Evolutionary conservation across 768 basidiomycete genomes (phyloP).

Genomic region (Termitomyces titanicus): DNA sequence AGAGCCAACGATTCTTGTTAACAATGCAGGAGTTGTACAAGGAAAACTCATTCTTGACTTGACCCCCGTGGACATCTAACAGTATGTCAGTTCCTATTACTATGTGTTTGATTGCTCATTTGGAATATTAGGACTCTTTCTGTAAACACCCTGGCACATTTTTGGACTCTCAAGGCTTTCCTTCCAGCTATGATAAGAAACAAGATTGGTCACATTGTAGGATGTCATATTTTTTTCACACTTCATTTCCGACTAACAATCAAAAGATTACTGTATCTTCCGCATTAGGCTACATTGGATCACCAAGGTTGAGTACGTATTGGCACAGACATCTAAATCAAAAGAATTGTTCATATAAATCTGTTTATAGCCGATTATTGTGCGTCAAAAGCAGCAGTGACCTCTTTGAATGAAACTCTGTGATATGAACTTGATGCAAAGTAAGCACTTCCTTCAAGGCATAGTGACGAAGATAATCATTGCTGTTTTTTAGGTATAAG

Average conservation of each 20-base stretch:
- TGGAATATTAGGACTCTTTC: slow-evolving; percentile 68
- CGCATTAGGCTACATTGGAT: slow-evolving; percentile 65
- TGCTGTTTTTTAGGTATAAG: slow-evolving; percentile 47
- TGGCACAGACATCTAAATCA: not conserved
- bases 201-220: slow-evolving; percentile 81
- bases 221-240: slow-evolving; percentile 20
- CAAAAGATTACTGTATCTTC: slow-evolving; percentile 75
- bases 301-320: slow-evolving; percentile 70
- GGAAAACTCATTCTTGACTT: slow-evolving; percentile 85
- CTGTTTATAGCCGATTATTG: slow-evolving; percentile 72
- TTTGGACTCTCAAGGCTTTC: slow-evolving; percentile 92
- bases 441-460: slow-evolving; percentile 30
- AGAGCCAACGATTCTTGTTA: slow-evolving; percentile 84
- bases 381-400: slow-evolving; percentile 89
- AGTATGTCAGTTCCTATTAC: slow-evolving; percentile 41
- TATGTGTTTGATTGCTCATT: not conserved
- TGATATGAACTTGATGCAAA: slow-evolving; percentile 83
- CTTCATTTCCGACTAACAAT: slow-evolving; percentile 10
- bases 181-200: slow-evolving; percentile 80
- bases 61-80: slow-evolving; percentile 67
- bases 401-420: slow-evolving; percentile 78
- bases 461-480: not conserved
- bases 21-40: slow-evolving; percentile 94
- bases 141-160: slow-evolving; percentile 86
- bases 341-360: not conserved